A percentile compares a stretch with the other conserved stretches of the same genome.
phyloP scores from a whole-genome alignment of 2,329 filamentous ascomycete species.

The Neofusicoccum sp. region DNA sequence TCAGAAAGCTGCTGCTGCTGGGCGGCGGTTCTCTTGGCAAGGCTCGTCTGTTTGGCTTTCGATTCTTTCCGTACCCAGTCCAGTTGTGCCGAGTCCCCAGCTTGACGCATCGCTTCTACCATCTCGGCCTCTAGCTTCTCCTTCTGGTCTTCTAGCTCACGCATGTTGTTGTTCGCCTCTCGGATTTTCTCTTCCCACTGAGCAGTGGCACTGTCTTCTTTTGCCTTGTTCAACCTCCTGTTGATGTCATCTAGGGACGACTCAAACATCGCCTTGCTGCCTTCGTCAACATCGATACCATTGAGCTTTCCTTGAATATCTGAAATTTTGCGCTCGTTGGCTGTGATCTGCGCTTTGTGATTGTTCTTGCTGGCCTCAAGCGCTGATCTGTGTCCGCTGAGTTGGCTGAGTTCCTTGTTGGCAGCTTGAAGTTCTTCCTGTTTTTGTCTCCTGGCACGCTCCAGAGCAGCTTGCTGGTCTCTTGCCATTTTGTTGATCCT shows the following conservation, averaged over 20 bases:
- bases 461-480: slow-evolving; percentile 79
- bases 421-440: slow-evolving; percentile 73
- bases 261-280: slow-evolving; percentile 75
- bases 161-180: slow-evolving; percentile 65
- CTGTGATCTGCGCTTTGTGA: slow-evolving; percentile 70
- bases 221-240: slow-evolving; percentile 62
- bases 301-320: slow-evolving; percentile 69
- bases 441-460: slow-evolving; percentile 72
- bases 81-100: slow-evolving; percentile 80
- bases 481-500: slow-evolving; percentile 72
- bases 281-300: slow-evolving; percentile 82
- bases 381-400: slow-evolving; percentile 73
- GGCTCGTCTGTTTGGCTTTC: slow-evolving; percentile 69
- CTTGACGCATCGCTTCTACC: slow-evolving; percentile 77
- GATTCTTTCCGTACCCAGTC: slow-evolving; percentile 82
- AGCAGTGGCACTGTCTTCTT: slow-evolving; percentile 63
- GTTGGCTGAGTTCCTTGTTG: slow-evolving; percentile 70
- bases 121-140: slow-evolving; percentile 78
- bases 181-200: slow-evolving; percentile 73
- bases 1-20: slow-evolving; percentile 71
- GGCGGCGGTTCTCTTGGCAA: slow-evolving; percentile 76
- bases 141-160: slow-evolving; percentile 70
- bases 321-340: slow-evolving; percentile 71
- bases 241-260: slow-evolving; percentile 72
- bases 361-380: slow-evolving; percentile 73